Evolutionary conservation across 371 early-diverging fungal genomes (phyloP), one percentile per base, ranked within the genome.

Genomic region (Fennellomyces sp.): DNA sequence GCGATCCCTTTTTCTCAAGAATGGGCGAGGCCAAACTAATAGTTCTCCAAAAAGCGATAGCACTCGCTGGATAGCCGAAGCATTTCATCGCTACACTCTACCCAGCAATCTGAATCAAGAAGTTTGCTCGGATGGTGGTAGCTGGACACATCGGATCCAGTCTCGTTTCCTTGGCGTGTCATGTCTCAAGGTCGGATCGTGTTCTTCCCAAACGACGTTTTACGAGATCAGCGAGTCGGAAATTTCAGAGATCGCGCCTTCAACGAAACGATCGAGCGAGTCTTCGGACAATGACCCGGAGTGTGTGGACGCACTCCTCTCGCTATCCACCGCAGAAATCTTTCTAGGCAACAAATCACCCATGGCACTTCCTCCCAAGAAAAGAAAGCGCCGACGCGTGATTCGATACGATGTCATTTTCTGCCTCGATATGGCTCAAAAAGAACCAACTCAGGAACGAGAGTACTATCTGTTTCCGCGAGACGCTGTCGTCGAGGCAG

Each of bases 221-320:
- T 78, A 69, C 61, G 75, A 78, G 61, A 69, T 78, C 48, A 66
- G 68, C 42, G 72, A 70, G 54, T 77, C 74, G 64, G 78, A 77
- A 70, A 76, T 70, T 68, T 73, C 76, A 64, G 73, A 70, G 62
- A 61, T 61, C 50, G 50, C 62, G 27, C 56, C 35, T 39, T 41
- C 52, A 60, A 17, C 27, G 55, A 36, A 35, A 33, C 36, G 55
- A 50, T 50, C 51, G 17, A 27, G n/a, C 6, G 51, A 50, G 31
- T 30, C 30, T 8, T 28, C 30, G 29, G 51, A 28, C 31, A 31
- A 50, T 53, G 54, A 39, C 45, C 36, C 26, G 25, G 58, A 57
- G 23, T 57, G 58, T 57, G 58, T 48, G 26, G 58, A 57, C 48
- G 58, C 47, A 7, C 25, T 57, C 12, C 42, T 57, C 29, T 57